Evolutionary conservation across 345 rosid species (phyloP), one percentile per base, ranked within the genome.

Genomic region (Streptanthus diversifolius): DNA sequence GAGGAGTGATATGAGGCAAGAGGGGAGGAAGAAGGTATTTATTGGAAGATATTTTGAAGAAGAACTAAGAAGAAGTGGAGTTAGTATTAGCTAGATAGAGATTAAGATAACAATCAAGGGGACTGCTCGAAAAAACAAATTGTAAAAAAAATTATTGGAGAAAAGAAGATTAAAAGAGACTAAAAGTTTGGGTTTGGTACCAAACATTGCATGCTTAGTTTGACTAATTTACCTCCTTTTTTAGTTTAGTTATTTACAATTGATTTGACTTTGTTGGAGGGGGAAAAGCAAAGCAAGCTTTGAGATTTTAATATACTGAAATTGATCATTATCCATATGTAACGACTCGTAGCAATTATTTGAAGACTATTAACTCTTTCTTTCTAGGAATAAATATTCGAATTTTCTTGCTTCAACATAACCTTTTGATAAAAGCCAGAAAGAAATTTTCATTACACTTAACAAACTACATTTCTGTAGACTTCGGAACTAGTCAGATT

Each of bases 111-210:
- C 14, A 49, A 60, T 52, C 36, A 75, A 33, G 43, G 32, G 18
- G 62, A 68, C 9, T 44, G 41, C 25, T 60, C 60, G 63, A 41
- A 36, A 1, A 48, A 17, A 17, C 29, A 7, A 21, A 22, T 4
- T 9, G 33, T 21, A 24, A 24, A 35, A 17, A 52, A 55, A 8
- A 5, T 27, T 3, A 21, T 40, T 13, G 17, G 43, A 58, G 19
- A 44, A 68, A 41, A 52, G 39, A 60, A 27, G 49, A 52, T 49
- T 41, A 66, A 40, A 61, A 53, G 56, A 36, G 44, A 57, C 8
- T 8, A 58, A 68, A 22, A 51, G 37, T 45, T 63, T 64, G 76
- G 70, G 80, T 84, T 83, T 73, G 86, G 72, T 78, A 76, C 37
- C 78, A 45, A 65, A 48, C 39, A 62, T 37, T 43, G 65, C 63